Conservation (phyloP, 345 rosid species). For the Pistacia vera region DNA sequence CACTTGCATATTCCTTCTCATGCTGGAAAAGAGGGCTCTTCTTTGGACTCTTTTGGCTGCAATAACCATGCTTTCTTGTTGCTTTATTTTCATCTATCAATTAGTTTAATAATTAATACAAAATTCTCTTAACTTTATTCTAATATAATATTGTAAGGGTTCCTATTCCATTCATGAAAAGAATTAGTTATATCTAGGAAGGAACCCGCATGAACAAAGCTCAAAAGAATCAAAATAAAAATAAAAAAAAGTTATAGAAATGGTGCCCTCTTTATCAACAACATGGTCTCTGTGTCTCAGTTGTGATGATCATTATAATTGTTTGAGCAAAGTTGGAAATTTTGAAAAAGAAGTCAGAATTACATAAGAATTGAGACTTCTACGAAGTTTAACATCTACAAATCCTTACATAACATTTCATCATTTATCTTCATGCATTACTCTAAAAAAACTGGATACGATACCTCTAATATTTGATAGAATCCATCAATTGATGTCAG, state of each 20-base stretch:
- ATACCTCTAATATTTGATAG: no score
- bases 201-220: slow-evolving; percentile 16
- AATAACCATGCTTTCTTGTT: slow-evolving; percentile 23
- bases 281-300: neutral
- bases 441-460: no score
- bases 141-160: slow-evolving; percentile 14
- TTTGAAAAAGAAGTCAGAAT: neutral
- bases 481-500: no score
- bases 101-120: slow-evolving; percentile 9
- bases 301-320: neutral
- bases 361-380: no score
- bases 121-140: slow-evolving; percentile 7
- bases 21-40: slow-evolving; percentile 16
- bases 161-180: slow-evolving; percentile 32
- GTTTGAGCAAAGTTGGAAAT: neutral
- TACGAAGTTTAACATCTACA: no score
- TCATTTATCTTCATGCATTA: no score
- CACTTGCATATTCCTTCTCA: slow-evolving; percentile 22
- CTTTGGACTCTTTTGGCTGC: slow-evolving; percentile 31
- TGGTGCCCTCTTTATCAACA: slow-evolving; percentile 15
- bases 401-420: no score
- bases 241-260: slow-evolving; percentile 10
- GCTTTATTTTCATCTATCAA: slow-evolving; percentile 24
- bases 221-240: neutral
- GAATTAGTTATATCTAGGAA: slow-evolving; percentile 16